Evolutionary conservation across 371 early-diverging fungal genomes (phyloP).

Genomic region (Scutellospora calospora): DNA sequence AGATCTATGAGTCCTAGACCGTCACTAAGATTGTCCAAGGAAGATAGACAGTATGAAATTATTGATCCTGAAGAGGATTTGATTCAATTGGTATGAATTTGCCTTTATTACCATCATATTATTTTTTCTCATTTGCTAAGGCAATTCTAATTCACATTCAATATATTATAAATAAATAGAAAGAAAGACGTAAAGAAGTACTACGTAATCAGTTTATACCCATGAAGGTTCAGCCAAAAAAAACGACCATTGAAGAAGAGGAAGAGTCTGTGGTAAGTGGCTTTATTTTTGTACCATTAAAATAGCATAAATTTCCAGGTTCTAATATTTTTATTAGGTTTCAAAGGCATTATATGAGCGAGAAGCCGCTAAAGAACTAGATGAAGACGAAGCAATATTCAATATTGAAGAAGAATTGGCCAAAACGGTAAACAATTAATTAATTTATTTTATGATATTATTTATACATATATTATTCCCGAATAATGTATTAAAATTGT

Average conservation of each 20-base stretch:
- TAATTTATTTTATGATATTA: neutral
- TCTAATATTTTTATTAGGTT: constrained; percentile 51
- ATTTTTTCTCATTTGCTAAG: neutral
- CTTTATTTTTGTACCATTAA: too few species aligned
- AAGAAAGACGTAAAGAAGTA: constrained; percentile 66
- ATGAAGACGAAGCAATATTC: constrained; percentile 84
- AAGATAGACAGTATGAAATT: constrained; percentile 65
- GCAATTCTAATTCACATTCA: neutral
- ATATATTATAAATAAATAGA: constrained; percentile 48
- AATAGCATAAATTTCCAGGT: neutral
- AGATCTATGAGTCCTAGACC: constrained; percentile 75
- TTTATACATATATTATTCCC: neutral
- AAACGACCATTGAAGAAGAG: constrained; percentile 48
- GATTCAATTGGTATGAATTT: constrained; percentile 61
- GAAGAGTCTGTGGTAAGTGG: constrained; percentile 26
- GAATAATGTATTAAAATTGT: too few species aligned
- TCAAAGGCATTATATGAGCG: constrained; percentile 47
- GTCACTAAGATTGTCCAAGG: constrained; percentile 56
- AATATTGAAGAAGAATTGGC: constrained; percentile 77
- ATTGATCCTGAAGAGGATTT: constrained; percentile 72
- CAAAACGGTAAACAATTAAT: constrained; percentile 8
- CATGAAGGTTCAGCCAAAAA: constrained; percentile 50
- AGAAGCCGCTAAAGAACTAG: constrained; percentile 75
- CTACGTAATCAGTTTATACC: constrained; percentile 66
- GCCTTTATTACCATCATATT: neutral